A percentile compares a stretch with the other conserved stretches of the same genome.
Evolutionary conservation across 495 filamentous ascomycete species (phyloP).

Genomic region (Platismatia glauca): DNA sequence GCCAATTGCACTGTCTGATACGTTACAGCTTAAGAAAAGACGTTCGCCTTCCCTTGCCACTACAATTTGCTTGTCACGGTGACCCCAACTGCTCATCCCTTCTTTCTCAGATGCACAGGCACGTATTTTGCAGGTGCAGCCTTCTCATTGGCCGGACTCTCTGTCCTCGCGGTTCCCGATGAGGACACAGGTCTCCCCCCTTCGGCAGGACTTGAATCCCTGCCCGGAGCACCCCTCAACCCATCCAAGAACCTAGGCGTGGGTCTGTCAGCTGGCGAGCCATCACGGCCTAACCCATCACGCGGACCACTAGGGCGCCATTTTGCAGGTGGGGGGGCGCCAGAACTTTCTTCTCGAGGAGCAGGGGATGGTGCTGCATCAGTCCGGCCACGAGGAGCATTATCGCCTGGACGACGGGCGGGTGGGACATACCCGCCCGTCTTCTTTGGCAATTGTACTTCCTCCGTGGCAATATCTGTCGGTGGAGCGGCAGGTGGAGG

Average conservation of each 20-base stretch:
- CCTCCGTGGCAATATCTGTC: conserved; percentile 31
- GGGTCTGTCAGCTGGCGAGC: conserved; percentile 22
- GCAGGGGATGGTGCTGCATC: conserved; percentile 18
- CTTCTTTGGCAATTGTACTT: conserved; percentile 28
- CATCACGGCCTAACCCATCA: conserved; percentile 21
- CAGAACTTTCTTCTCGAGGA: conserved; percentile 16
- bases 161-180: conserved; percentile 18
- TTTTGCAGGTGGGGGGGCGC: conserved; percentile 17
- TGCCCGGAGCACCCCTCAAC: conserved; percentile 16
- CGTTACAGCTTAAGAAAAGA: background rate
- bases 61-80: background rate
- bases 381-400: conserved; percentile 20
- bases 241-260: conserved; percentile 14
- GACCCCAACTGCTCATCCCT: conserved; percentile 12
- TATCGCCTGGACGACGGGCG: conserved; percentile 33
- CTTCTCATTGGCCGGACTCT: conserved; percentile 18
- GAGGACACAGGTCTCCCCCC: conserved; percentile 17
- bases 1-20: conserved; percentile 4
- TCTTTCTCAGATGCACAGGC: conserved; percentile 34
- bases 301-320: conserved; percentile 22
- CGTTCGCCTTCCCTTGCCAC: background rate
- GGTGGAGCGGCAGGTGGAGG: conserved; percentile 29
- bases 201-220: conserved; percentile 21
- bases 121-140: conserved; percentile 33
- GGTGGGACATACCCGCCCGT: conserved; percentile 45